A percentile compares a stretch with the other conserved stretches of the same genome.
Conservation (phyloP, 352 stramenopile genomes). For the Phytophthora megakarya region DNA sequence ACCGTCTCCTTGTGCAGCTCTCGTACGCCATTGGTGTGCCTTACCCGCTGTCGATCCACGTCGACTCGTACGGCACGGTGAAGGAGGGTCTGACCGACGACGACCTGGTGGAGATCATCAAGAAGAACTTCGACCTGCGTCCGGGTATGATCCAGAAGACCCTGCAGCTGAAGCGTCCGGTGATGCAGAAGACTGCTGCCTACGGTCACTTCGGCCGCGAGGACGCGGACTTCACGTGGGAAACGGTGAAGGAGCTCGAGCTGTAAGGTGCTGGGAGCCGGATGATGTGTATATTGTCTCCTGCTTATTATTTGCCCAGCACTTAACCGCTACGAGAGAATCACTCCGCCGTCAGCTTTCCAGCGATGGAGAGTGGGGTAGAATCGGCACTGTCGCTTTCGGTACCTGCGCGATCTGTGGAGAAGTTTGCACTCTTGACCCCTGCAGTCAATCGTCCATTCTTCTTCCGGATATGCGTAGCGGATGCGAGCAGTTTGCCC, state of each 20-base stretch:
- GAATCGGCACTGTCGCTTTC: constrained; percentile 38
- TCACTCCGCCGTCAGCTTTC: constrained; percentile 39
- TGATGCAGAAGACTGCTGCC: constrained; percentile 98
- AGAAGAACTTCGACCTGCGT: constrained; percentile 99
- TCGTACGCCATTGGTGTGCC: constrained; percentile 99
- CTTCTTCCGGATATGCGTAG: constrained; percentile 21
- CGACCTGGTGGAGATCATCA: constrained; percentile 97
- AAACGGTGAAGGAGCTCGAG: constrained; percentile 94
- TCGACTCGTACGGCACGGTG: constrained; percentile 98
- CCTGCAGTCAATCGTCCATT: constrained; percentile 51
- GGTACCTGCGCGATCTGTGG: constrained; percentile 11
- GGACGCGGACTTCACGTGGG: constrained; percentile 99
- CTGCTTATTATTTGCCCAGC: constrained; percentile 51
- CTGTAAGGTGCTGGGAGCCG: constrained; percentile 48
- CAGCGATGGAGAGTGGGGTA: constrained; percentile 35
- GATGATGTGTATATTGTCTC: constrained; percentile 43
- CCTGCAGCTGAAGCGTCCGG: constrained; percentile 96
- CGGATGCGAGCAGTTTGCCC: constrained; percentile 35
- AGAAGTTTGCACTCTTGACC: constrained; percentile 46
- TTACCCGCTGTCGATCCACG: constrained; percentile 96
- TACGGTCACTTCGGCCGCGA: constrained; percentile 99
- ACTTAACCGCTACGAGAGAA: constrained; percentile 26
- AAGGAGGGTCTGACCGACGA: constrained; percentile 95
- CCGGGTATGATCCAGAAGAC: constrained; percentile 98
- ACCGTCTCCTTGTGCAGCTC: constrained; percentile 96